Percentiles rank a stretch among this genome's conserved stretches.
These are phyloP conservation scores for Theileria annulata DNA, from an alignment of 169 alveolate genomes.

Conservation along the genomic window DNA sequence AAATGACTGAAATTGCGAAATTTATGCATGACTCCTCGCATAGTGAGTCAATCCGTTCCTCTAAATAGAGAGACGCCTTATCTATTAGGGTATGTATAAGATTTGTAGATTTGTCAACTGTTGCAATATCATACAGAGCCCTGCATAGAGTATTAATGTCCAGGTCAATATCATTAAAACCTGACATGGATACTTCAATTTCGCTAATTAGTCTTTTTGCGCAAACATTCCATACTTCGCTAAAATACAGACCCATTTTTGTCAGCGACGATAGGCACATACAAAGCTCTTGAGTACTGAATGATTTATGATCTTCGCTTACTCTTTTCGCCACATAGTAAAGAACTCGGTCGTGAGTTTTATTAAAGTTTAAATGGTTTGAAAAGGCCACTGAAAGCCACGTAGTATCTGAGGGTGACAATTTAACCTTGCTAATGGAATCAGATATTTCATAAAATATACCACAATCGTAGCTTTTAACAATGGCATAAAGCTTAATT, in stretches of 20 bases:
- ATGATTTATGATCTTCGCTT: neutral
- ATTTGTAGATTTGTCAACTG: slow-evolving; percentile 40
- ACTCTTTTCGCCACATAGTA: slow-evolving; percentile 26
- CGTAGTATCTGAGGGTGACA: slow-evolving; percentile 27
- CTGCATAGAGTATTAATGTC: slow-evolving; percentile 59
- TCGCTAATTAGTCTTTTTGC: slow-evolving; percentile 34
- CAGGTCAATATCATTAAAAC: slow-evolving; percentile 16
- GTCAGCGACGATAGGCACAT: slow-evolving; percentile 35
- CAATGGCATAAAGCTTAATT: slow-evolving; percentile 34
- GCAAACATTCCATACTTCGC: slow-evolving; percentile 16
- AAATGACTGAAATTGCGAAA: slow-evolving; percentile 56
- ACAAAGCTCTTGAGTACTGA: slow-evolving; percentile 31
- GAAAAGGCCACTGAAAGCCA: slow-evolving; percentile 55
- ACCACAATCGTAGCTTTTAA: slow-evolving; percentile 39
- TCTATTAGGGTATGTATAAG: slow-evolving; percentile 44
- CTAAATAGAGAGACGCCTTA: slow-evolving; percentile 56
- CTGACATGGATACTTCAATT: slow-evolving; percentile 15
- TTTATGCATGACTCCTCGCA: slow-evolving; percentile 69
- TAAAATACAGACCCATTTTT: slow-evolving; percentile 45
- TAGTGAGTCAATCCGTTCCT: slow-evolving; percentile 70
- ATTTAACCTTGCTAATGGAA: neutral
- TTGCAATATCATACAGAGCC: slow-evolving; percentile 52
- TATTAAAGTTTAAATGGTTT: slow-evolving; percentile 34
- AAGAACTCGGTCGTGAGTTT: slow-evolving; percentile 50
- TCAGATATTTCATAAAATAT: slow-evolving; percentile 25